These are phyloP conservation scores for Orbilia javanica DNA, from an alignment of 2,329 filamentous ascomycete genomes.

Conservation along the genomic window DNA sequence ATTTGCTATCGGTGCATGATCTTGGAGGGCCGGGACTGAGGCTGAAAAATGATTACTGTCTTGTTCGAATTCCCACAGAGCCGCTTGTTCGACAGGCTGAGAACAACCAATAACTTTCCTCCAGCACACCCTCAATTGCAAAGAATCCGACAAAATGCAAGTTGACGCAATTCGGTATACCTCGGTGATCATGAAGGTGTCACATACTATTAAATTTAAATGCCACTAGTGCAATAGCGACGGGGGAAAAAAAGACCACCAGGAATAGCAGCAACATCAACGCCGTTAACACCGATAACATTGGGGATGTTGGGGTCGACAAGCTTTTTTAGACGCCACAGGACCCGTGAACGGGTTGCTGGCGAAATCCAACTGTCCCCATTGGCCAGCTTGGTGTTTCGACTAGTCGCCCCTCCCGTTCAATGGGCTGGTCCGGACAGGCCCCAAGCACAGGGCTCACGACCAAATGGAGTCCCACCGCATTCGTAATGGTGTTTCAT, in stretches of 20 bases:
- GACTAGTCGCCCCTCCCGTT: constrained; percentile 47
- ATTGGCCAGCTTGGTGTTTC: constrained; percentile 43
- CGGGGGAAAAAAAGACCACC: not conserved
- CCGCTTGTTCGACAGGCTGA: not conserved
- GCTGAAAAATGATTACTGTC: not conserved
- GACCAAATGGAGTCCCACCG: not conserved
- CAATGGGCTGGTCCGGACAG: constrained; percentile 36
- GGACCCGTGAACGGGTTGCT: constrained; percentile 18
- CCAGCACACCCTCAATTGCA: constrained; percentile 9
- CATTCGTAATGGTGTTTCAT: constrained; percentile 42
- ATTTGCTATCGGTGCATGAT: not conserved
- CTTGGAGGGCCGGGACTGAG: not conserved
- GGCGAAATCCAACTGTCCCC: not conserved
- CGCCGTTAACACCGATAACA: not conserved
- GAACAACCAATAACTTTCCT: not conserved
- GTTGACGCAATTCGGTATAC: constrained; percentile 40
- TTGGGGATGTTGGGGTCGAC: constrained; percentile 31
- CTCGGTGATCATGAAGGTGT: not conserved
- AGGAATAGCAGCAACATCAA: constrained; percentile 36
- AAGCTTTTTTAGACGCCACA: constrained; percentile 57
- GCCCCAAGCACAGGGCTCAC: not conserved
- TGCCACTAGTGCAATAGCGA: not conserved
- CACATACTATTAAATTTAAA: not conserved
- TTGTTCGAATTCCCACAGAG: not conserved
- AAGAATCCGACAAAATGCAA: constrained; percentile 21